Conservation (phyloP, 2,329 filamentous ascomycete species). For the Chalara sp. region DNA sequence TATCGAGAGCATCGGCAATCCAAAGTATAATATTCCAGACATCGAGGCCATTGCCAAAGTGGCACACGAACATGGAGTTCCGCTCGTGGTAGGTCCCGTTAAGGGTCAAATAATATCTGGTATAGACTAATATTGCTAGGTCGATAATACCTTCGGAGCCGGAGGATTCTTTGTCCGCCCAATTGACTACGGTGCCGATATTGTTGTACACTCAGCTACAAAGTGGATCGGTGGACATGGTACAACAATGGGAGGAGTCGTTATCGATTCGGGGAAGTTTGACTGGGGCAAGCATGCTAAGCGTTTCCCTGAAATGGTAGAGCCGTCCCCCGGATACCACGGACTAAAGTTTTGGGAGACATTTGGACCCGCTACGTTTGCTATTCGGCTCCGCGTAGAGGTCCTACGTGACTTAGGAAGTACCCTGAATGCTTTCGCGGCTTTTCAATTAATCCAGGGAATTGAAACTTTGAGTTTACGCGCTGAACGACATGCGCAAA, state of each 20-base stretch:
- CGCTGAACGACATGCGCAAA: constrained; percentile 56
- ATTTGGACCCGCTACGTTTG: constrained; percentile 56
- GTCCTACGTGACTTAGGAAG: constrained; percentile 59
- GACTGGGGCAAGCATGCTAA: constrained; percentile 60
- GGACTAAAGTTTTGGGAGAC: constrained; percentile 63
- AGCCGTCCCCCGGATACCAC: constrained; percentile 55
- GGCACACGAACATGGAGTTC: constrained; percentile 52
- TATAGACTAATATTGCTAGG: too few species aligned
- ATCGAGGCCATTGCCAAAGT: constrained; percentile 57
- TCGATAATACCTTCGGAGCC: constrained; percentile 63
- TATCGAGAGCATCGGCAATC: constrained; percentile 61
- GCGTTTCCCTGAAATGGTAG: constrained; percentile 61
- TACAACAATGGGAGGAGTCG: constrained; percentile 57
- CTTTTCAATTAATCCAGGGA: constrained; percentile 61
- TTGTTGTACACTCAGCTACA: constrained; percentile 58
- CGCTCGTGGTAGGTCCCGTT: constrained; percentile 35
- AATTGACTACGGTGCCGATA: constrained; percentile 58
- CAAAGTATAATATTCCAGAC: constrained; percentile 61
- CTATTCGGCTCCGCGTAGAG: constrained; percentile 59
- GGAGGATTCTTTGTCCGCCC: constrained; percentile 57
- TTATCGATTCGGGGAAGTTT: constrained; percentile 61
- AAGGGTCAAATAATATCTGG: too few species aligned
- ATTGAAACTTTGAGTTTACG: constrained; percentile 60
- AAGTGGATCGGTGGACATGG: constrained; percentile 66
- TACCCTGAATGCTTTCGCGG: constrained; percentile 59